phyloP scores from a whole-genome alignment of 192 early-diverging fungal genomes.

The Podila horticola region DNA sequence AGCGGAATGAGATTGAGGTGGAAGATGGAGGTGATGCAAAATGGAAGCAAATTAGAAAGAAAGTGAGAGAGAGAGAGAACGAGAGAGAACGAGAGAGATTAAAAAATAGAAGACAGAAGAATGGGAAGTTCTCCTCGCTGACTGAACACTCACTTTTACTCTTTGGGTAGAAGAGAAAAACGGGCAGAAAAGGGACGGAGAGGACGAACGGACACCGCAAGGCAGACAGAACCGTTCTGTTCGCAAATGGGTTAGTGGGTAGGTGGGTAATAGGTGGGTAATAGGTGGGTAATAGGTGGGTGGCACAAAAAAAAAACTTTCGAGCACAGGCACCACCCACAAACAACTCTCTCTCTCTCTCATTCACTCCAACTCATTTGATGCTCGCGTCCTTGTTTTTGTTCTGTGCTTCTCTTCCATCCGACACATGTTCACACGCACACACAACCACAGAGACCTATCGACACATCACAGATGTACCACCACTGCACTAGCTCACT shows the following conservation, averaged over 20 bases:
- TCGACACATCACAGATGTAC: no score
- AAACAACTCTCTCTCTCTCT: not conserved
- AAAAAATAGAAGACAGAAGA: not conserved
- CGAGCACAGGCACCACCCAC: not conserved
- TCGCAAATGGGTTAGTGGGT: no score
- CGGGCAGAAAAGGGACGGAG: not conserved
- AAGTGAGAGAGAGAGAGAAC: not conserved
- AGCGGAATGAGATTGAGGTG: not conserved
- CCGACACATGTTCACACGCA: no score
- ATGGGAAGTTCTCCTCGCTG: not conserved
- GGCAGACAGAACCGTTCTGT: not conserved
- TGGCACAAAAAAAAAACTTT: not conserved
- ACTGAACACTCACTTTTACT: not conserved
- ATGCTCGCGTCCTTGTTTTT: not conserved
- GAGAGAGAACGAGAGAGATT: not conserved
- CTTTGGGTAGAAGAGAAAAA: not conserved
- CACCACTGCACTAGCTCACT: no score
- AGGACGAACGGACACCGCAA: not conserved
- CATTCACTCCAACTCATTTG: not conserved
- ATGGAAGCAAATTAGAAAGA: not conserved
- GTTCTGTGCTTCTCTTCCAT: not conserved
- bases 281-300: not conserved
- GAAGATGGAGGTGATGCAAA: not conserved
- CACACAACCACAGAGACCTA: no score
- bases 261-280: no score